phyloP scores from a whole-genome alignment of 2,329 filamentous ascomycete genomes.

The Colletotrichum falcatum region DNA sequence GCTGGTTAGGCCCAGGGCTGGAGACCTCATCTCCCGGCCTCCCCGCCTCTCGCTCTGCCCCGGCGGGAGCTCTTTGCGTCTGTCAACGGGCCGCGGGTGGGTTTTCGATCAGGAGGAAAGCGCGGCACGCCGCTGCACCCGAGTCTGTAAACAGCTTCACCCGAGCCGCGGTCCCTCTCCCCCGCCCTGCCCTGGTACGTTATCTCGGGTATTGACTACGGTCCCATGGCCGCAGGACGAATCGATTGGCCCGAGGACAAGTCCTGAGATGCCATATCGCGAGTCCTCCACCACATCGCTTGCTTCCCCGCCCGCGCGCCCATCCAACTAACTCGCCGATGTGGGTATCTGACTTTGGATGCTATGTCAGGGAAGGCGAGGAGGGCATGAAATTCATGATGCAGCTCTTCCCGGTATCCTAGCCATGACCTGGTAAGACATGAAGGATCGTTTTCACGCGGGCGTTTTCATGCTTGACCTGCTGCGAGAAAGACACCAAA shows the following conservation, averaged over 20 bases:
- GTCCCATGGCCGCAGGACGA: not conserved
- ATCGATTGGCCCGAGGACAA: not conserved
- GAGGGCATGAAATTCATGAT: not conserved
- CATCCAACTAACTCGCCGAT: conserved; percentile 4
- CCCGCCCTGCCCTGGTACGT: not conserved
- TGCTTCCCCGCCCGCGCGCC: not conserved
- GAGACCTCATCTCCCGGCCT: not conserved
- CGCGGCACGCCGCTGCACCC: not conserved
- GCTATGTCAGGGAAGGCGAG: not conserved
- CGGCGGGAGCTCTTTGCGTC: not conserved
- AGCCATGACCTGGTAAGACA: not conserved
- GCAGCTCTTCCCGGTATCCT: not conserved
- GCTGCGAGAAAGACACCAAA: not conserved
- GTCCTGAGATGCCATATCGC: not conserved
- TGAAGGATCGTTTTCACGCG: no score
- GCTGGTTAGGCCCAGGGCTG: not conserved
- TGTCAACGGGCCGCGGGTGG: not conserved
- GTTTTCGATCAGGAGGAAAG: not conserved
- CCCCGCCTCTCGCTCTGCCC: not conserved
- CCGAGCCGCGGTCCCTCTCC: not conserved
- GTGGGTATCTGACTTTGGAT: conserved; percentile 23
- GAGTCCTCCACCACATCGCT: not conserved
- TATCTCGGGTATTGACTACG: not conserved
- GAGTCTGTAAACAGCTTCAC: conserved; percentile 3
- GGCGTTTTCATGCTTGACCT: not conserved